phyloP scores from a whole-genome alignment of 768 basidiomycete genomes.

The Saitozyma sp. region DNA sequence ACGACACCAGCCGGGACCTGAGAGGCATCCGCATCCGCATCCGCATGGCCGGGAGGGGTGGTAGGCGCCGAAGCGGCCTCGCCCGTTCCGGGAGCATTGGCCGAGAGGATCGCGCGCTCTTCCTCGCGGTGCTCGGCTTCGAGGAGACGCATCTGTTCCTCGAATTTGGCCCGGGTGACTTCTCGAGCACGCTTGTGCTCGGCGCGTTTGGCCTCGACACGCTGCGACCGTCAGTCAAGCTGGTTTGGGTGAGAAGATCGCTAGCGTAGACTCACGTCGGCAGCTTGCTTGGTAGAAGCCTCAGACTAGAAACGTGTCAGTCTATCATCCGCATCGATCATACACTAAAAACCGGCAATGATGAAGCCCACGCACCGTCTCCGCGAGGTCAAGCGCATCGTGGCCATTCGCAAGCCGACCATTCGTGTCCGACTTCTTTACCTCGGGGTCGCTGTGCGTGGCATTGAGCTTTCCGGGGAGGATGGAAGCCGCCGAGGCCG shows the following conservation, averaged over 20 bases:
- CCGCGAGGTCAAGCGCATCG: constrained; percentile 43
- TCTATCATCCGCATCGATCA: background rate
- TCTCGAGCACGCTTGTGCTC: constrained; percentile 88
- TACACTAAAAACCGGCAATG: background rate
- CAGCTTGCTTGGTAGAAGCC: constrained; percentile 31
- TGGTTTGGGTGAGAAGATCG: too few species aligned
- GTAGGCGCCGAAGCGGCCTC: constrained; percentile 41
- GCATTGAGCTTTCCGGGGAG: constrained; percentile 17
- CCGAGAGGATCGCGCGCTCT: constrained; percentile 38
- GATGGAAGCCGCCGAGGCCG: constrained; percentile 1
- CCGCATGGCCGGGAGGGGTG: constrained; percentile 38
- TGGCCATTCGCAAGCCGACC: constrained; percentile 27
- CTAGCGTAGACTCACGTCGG: constrained; percentile 21
- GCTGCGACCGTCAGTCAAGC: constrained; percentile 56
- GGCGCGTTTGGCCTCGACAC: constrained; percentile 81
- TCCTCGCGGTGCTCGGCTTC: constrained; percentile 84
- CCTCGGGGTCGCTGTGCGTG: constrained; percentile 22
- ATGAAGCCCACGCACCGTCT: constrained; percentile 32
- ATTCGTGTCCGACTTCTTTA: constrained; percentile 16
- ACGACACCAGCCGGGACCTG: background rate
- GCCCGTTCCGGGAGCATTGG: constrained; percentile 29
- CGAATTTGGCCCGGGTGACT: constrained; percentile 84
- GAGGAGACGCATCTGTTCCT: constrained; percentile 92
- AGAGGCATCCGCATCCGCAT: background rate
- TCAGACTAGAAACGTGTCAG: constrained; percentile 20